Conservation (phyloP, 306 rosid genomes). For the Adenanthera pavonina region DNA sequence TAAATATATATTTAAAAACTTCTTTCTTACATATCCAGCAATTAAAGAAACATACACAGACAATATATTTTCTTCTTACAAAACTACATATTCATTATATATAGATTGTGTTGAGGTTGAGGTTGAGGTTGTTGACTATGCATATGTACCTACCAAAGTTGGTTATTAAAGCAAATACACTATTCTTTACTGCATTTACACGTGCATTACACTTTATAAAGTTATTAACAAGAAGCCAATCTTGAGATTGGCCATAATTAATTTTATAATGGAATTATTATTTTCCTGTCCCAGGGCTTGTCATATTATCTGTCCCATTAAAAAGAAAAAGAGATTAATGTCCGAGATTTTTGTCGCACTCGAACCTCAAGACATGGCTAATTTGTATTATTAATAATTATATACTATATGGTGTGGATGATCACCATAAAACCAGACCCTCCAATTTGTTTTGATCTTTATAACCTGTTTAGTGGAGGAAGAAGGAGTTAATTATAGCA, state of each 20-base stretch:
- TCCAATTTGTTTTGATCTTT: slow-evolving; percentile 34
- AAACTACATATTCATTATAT: not conserved
- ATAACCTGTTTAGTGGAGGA: slow-evolving; percentile 28
- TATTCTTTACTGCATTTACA: not conserved
- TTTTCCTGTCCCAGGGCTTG: slow-evolving; percentile 44
- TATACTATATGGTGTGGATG: slow-evolving; percentile 11
- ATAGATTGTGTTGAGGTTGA: not conserved
- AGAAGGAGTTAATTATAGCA: slow-evolving; percentile 34
- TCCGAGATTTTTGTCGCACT: slow-evolving; percentile 44
- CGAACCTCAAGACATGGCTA: slow-evolving; percentile 44
- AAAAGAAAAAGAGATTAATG: not conserved
- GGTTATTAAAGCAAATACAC: slow-evolving; percentile 17
- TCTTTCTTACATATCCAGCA: too few species aligned
- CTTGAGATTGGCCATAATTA: slow-evolving; percentile 11
- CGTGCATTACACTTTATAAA: slow-evolving; percentile 30
- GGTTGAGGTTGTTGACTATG: slow-evolving; percentile 18
- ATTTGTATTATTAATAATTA: slow-evolving; percentile 14
- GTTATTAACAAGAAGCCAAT: slow-evolving; percentile 27
- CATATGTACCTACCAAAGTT: slow-evolving; percentile 1
- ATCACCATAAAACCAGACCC: slow-evolving; percentile 38
- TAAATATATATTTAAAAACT: too few species aligned
- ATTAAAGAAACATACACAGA: too few species aligned
- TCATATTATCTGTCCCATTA: slow-evolving; percentile 50
- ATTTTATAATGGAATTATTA: slow-evolving; percentile 30
- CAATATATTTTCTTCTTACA: not conserved